Evolutionary conservation across 2,329 filamentous ascomycete genomes (phyloP).

Genomic region (Chlorencoelia australis): DNA sequence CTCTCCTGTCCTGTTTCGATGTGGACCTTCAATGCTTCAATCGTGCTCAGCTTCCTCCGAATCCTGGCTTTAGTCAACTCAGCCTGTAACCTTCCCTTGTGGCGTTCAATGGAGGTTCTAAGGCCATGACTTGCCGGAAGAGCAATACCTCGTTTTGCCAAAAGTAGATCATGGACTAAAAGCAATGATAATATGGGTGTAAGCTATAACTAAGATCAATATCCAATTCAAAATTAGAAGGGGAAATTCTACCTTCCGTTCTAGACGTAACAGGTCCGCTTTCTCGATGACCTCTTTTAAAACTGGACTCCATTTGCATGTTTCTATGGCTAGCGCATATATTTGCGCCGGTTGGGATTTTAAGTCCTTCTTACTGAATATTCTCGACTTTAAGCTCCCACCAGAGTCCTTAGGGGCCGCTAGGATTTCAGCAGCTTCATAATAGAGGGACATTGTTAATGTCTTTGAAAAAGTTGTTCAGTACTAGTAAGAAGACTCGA

Average conservation of each 20-base stretch:
- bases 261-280: slow-evolving; percentile 62
- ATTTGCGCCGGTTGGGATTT: slow-evolving; percentile 74
- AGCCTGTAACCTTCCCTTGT: slow-evolving; percentile 70
- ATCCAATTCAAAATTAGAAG: background rate
- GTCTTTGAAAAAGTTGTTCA: no score
- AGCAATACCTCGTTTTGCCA: slow-evolving; percentile 73
- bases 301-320: slow-evolving; percentile 80
- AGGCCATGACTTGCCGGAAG: slow-evolving; percentile 72
- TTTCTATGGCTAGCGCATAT: slow-evolving; percentile 78
- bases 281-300: slow-evolving; percentile 85
- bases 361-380: slow-evolving; percentile 64
- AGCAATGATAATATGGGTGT: slow-evolving; percentile 71
- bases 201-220: slow-evolving; percentile 43
- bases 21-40: slow-evolving; percentile 54
- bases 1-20: slow-evolving; percentile 43
- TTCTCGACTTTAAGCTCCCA: slow-evolving; percentile 78
- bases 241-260: slow-evolving; percentile 61
- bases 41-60: slow-evolving; percentile 54
- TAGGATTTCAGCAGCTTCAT: slow-evolving; percentile 75
- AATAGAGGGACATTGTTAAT: slow-evolving; percentile 90
- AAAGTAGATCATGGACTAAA: slow-evolving; percentile 74
- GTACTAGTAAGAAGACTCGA: no score
- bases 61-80: slow-evolving; percentile 77
- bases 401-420: slow-evolving; percentile 50
- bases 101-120: slow-evolving; percentile 62